These are phyloP conservation scores for Phytopythium delawarense DNA, from an alignment of 352 stramenopile species.

Conservation along the genomic window DNA sequence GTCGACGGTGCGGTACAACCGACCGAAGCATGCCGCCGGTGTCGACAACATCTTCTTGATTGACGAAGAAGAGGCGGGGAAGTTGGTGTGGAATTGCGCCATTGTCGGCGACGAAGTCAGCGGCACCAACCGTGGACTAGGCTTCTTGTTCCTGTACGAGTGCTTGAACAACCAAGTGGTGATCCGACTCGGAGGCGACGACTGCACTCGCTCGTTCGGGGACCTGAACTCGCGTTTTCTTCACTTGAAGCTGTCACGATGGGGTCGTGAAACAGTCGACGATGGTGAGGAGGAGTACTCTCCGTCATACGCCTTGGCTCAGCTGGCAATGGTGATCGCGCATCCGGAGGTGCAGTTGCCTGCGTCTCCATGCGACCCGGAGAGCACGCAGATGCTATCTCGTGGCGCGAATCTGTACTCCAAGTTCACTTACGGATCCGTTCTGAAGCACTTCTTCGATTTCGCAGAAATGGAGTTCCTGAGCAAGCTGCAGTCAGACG, in stretches of 20 bases:
- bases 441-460: conserved; percentile 86
- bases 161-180: conserved; percentile 69
- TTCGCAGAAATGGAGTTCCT: conserved; percentile 65
- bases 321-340: conserved; percentile 65
- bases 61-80: conserved; percentile 72
- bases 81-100: conserved; percentile 81
- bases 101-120: conserved; percentile 82
- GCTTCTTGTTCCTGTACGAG: conserved; percentile 83
- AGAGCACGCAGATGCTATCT: conserved; percentile 65
- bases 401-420: conserved; percentile 81
- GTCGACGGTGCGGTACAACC: conserved; percentile 81
- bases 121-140: conserved; percentile 69
- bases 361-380: conserved; percentile 53
- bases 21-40: conserved; percentile 50
- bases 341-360: conserved; percentile 58
- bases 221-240: conserved; percentile 73
- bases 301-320: conserved; percentile 68
- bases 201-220: conserved; percentile 74
- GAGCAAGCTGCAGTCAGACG: conserved; percentile 44
- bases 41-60: conserved; percentile 65
- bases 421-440: conserved; percentile 65
- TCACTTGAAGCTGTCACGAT: conserved; percentile 81
- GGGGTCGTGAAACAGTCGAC: conserved; percentile 80
- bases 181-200: conserved; percentile 57
- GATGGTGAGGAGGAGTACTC: conserved; percentile 80